Conservation (phyloP, 495 filamentous ascomycete genomes). For the Astrocystis sublimbata region DNA sequence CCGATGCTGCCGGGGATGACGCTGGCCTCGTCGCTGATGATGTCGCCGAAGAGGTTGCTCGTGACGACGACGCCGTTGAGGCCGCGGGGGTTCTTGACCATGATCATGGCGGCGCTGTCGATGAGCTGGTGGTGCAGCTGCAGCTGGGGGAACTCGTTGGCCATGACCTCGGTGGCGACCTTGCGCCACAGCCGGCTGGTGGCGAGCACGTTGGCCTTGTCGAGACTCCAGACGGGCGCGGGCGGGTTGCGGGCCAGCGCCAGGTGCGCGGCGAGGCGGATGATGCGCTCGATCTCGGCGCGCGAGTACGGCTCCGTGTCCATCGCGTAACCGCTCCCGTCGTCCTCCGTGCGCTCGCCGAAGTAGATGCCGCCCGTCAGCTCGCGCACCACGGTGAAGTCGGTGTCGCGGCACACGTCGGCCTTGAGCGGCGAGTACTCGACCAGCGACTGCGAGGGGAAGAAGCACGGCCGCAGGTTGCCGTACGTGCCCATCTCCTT, state of each 20-base stretch:
- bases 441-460: slow-evolving; percentile 86
- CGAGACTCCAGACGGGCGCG: slow-evolving; percentile 80
- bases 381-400: slow-evolving; percentile 95
- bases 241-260: slow-evolving; percentile 80
- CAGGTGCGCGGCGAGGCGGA: slow-evolving; percentile 77
- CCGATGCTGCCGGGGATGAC: slow-evolving; percentile 94
- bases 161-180: slow-evolving; percentile 77
- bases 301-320: slow-evolving; percentile 92
- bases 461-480: slow-evolving; percentile 97
- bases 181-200: slow-evolving; percentile 89
- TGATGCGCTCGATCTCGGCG: slow-evolving; percentile 86
- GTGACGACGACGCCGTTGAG: slow-evolving; percentile 93
- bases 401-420: slow-evolving; percentile 78
- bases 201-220: slow-evolving; percentile 97
- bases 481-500: slow-evolving; percentile 94
- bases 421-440: slow-evolving; percentile 87
- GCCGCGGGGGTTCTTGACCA: slow-evolving; percentile 90
- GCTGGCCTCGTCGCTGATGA: slow-evolving; percentile 93
- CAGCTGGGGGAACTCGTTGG: slow-evolving; percentile 85
- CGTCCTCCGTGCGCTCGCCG: slow-evolving; percentile 82
- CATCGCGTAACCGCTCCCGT: slow-evolving; percentile 73
- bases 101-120: slow-evolving; percentile 93
- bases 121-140: slow-evolving; percentile 88
- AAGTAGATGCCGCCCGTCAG: slow-evolving; percentile 97
- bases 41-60: slow-evolving; percentile 95